These are phyloP conservation scores for Termitomyces sp. DNA, from an alignment of 768 basidiomycete species.

Conservation along the genomic window DNA sequence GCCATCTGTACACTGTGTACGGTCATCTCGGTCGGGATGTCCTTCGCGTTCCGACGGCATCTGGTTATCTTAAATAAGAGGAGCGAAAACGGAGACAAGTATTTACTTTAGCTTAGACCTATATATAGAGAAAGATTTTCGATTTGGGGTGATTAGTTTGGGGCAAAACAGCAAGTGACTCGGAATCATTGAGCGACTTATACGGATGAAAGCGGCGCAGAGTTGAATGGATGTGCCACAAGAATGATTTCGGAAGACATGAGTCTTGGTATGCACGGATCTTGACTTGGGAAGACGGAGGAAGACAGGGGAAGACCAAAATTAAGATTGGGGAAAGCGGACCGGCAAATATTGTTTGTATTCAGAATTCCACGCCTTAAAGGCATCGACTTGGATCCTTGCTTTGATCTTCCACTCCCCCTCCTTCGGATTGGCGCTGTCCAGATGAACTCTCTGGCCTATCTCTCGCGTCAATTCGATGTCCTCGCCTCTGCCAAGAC, in stretches of 20 bases:
- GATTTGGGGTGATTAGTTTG: not conserved
- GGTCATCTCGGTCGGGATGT: constrained; percentile 46
- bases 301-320: not conserved
- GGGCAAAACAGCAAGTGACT: not conserved
- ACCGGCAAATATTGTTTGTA: constrained; percentile 8
- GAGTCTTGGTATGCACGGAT: constrained; percentile 8
- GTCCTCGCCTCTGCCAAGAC: constrained; percentile 57
- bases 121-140: not conserved
- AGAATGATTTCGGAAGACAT: constrained; percentile 4
- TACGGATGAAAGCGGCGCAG: not conserved
- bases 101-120: constrained; percentile 30
- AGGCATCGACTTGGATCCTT: constrained; percentile 5
- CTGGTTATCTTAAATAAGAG: constrained; percentile 35
- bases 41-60: constrained; percentile 40
- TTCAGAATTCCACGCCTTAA: constrained; percentile 7
- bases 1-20: constrained; percentile 65
- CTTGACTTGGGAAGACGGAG: not conserved
- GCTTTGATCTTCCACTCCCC: constrained; percentile 8
- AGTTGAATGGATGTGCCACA: no score
- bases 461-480: constrained; percentile 81
- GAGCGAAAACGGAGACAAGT: constrained; percentile 41
- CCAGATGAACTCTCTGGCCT: constrained; percentile 75
- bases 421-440: constrained; percentile 5
- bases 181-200: not conserved
- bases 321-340: constrained; percentile 8